Base-by-base conservation (phyloP, 192 early-diverging fungal species). In the Linnemannia schmuckeri region DNA sequence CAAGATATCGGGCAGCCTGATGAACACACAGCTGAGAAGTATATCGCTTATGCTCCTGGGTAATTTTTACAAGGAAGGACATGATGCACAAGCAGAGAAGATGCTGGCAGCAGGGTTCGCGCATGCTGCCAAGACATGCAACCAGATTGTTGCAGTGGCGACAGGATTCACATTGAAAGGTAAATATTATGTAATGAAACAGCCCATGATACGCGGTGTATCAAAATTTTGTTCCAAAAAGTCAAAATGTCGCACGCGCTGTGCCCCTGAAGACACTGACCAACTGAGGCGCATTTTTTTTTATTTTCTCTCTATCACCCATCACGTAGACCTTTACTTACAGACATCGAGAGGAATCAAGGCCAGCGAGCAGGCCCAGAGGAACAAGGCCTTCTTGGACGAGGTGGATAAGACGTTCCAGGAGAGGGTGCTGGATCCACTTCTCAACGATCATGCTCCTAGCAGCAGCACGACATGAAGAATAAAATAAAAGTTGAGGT, bases 61-160 rank as follows among this genome's bases (percentile, higher is more conserved):
- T 9, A 82, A 82, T 46, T 71, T 90, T 12, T 89, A 88, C 35
- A 54, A 76, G 52, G 74, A 85, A 37, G 83, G 85, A 33, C 88
- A 90, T 17, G 88, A 90, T 37, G 85, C 81, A n/a, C 88, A 90
- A n/a, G 88, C 89, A 13, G 89, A 90, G 73, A 90, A 89, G 61
- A 90, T 89, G 79, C 77, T 88, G 24, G 72, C 70, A 66, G 72
- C 89, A 20, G 88, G 82, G 47, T 88, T 74, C 70, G 38, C 75
- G 35, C 74, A 84, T 77, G 82, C 82, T 38, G 61, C 41, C 54
- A 88, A 88, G 71, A 88, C 82, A 4, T 42, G 72, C 42, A 88
- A 84, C 68, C 70, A 80, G 20, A 41, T 83, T 54, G 52, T 83
- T 3, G 82, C 82, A 20, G 78, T 76, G 2, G 82, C 82, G 0